Evolutionary conservation across 352 stramenopile species (phyloP).

Genomic region (Thraustochytrium striatum): DNA sequence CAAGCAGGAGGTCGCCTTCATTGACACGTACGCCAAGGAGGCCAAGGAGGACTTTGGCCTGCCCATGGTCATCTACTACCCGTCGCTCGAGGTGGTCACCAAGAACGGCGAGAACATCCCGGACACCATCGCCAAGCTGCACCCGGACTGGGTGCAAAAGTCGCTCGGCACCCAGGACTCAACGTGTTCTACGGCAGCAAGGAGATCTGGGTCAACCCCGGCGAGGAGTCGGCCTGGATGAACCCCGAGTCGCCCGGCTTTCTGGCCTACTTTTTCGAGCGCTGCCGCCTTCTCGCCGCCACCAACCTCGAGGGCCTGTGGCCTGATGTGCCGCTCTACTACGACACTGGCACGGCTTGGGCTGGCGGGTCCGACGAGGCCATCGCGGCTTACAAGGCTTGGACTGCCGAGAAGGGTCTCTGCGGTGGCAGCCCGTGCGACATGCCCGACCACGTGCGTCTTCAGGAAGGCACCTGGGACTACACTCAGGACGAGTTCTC

Average conservation of each 20-base stretch:
- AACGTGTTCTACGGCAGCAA: conserved; percentile 28
- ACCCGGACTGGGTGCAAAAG: conserved; percentile 29
- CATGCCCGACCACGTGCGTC: conserved; percentile 9
- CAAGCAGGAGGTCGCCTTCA: too few relatives aligned
- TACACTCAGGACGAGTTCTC: neutral
- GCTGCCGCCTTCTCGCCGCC: neutral
- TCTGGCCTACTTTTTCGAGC: neutral
- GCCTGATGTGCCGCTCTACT: conserved; percentile 23
- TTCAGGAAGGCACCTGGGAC: neutral
- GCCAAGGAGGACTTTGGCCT: conserved; percentile 11
- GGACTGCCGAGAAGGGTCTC: neutral
- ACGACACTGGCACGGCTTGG: neutral
- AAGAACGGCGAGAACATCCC: conserved; percentile 24
- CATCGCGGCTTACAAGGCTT: neutral
- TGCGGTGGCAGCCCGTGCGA: neutral
- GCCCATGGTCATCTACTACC: conserved; percentile 41
- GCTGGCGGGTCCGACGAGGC: conserved; percentile 12
- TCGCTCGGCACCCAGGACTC: conserved; percentile 7
- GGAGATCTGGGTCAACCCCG: conserved; percentile 10
- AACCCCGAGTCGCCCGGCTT: neutral
- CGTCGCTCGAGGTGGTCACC: conserved; percentile 38
- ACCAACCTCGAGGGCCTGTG: neutral
- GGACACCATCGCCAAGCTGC: conserved; percentile 9
- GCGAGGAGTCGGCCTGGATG: conserved; percentile 32
- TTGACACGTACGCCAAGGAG: neutral